Conservation (phyloP, 1,284 basidiomycete genomes). For the Malassezia japonica region DNA sequence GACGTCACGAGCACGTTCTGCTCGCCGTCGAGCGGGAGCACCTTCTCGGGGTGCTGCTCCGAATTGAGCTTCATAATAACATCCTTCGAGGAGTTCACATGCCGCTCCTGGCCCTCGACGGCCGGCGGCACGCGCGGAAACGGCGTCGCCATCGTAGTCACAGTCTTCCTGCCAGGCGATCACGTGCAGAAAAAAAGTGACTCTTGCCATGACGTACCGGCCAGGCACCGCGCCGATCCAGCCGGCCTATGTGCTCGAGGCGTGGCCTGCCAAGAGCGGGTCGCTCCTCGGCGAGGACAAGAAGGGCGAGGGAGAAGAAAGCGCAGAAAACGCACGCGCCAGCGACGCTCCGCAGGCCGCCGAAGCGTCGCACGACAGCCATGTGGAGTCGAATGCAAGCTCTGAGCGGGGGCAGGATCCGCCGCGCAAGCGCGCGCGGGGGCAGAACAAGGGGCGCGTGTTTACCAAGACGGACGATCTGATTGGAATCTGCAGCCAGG, state of each 20-base stretch:
- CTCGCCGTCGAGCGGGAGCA: conserved; percentile 36
- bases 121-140: conserved; percentile 32
- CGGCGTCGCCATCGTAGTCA: conserved; percentile 36
- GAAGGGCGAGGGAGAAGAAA: too few species aligned
- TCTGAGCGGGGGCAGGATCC: neutral
- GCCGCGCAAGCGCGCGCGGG: conserved; percentile 14
- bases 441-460: conserved; percentile 15
- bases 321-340: too few species aligned
- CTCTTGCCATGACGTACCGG: neutral
- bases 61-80: conserved; percentile 40
- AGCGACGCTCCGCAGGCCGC: too few species aligned
- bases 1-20: conserved; percentile 71
- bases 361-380: too few species aligned
- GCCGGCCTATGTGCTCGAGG: conserved; percentile 5
- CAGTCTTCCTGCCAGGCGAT: neutral
- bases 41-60: conserved; percentile 27
- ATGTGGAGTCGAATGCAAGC: neutral
- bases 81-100: conserved; percentile 19
- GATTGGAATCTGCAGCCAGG: conserved; percentile 6
- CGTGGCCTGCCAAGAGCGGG: conserved; percentile 12
- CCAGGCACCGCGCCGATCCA: conserved; percentile 17
- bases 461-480: conserved; percentile 14
- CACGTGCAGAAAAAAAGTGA: conserved; percentile 4
- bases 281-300: neutral
- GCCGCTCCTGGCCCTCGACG: conserved; percentile 23